Evolutionary conservation across 495 filamentous ascomycete genomes (phyloP), one percentile per base, ranked within the genome.

Genomic region (Choiromyces venosus): DNA sequence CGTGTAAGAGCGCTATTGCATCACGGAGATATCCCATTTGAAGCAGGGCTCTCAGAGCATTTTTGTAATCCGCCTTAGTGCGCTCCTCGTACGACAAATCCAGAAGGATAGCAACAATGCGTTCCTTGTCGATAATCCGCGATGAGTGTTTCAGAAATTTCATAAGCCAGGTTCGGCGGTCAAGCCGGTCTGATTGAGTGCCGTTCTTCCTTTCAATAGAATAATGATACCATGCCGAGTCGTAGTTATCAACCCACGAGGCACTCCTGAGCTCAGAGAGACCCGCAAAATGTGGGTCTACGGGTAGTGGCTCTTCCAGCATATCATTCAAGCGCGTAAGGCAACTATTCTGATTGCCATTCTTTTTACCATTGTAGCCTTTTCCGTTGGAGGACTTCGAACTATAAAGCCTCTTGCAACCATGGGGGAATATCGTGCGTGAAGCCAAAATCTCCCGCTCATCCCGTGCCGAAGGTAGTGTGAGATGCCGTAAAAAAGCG

Each of bases 151-250:
- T 38, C 21, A 79, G 39, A 72, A 76, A 79, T 5, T 69, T 38
- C 44, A 70, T 46, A 19, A 79, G 7, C 72, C 76, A 75, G n/a
- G 37, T 25, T n/a, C 75, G 76, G 9, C 40, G 68, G 1, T 52
- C 65, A 35, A 64, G 73, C 46, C 44, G 37, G 8, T 44, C 33
- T 33, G 38, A 21, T 29, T 19, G 16, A 52, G 71, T 46, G 0
- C 69, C 74, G 1, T 21, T 38, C 38, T 77, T 70, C 44, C 70
- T 77, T 67, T 77, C 75, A 18, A 70, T 65, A 14, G 74, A 65
- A 42, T 81, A 81, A 64, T 81, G 79, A 71, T 81, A 75, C 79
- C 79, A 81, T 19, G 69, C 79, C 33, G 66, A 61, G 36, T 81
- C 79, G 66, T 74, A 78, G 29, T 46, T 46, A 14, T 44, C 56